Percentiles rank a stretch among this genome's conserved stretches.
These are phyloP conservation scores for Hypoxylon trugodes DNA, from an alignment of 495 filamentous ascomycete genomes.

Conservation along the genomic window DNA sequence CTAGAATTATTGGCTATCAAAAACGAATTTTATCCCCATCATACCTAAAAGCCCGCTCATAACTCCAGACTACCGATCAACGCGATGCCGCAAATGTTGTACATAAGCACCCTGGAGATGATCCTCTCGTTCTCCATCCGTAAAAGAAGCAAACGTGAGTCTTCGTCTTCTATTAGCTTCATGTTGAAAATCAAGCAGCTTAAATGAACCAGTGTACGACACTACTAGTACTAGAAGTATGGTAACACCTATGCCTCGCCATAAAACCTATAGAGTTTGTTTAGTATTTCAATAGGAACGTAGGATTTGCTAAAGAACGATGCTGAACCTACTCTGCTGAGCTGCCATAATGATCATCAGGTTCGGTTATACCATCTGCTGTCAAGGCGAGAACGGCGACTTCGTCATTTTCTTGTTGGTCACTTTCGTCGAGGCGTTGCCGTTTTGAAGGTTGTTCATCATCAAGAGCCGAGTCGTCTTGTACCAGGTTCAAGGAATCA, in stretches of 20 bases:
- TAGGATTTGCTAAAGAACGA: not conserved
- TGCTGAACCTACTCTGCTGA: constrained; percentile 47
- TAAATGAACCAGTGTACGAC: constrained; percentile 9
- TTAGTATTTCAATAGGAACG: constrained; percentile 12
- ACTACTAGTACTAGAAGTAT: not conserved
- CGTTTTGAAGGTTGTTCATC: constrained; percentile 50
- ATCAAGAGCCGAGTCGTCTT: constrained; percentile 34
- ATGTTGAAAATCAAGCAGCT: constrained; percentile 16
- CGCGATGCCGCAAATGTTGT: constrained; percentile 27
- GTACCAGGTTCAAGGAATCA: constrained; percentile 33
- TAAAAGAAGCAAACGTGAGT: constrained; percentile 29
- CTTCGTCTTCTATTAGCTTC: constrained; percentile 30
- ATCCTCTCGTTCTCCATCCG: constrained; percentile 9
- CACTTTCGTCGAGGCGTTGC: constrained; percentile 46
- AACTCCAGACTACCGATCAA: constrained; percentile 38
- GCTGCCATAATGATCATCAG: constrained; percentile 44
- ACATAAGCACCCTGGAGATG: constrained; percentile 14
- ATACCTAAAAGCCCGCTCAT: constrained; percentile 28
- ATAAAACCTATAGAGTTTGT: constrained; percentile 39
- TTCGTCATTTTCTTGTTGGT: constrained; percentile 45
- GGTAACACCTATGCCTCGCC: constrained; percentile 43
- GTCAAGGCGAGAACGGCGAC: constrained; percentile 52
- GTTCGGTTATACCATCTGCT: constrained; percentile 47
- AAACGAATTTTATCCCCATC: constrained; percentile 22
- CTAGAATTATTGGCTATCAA: constrained; percentile 18